Evolutionary conservation across 148 eudicot species (phyloP).

Genomic region (Selenicereus undatus): DNA sequence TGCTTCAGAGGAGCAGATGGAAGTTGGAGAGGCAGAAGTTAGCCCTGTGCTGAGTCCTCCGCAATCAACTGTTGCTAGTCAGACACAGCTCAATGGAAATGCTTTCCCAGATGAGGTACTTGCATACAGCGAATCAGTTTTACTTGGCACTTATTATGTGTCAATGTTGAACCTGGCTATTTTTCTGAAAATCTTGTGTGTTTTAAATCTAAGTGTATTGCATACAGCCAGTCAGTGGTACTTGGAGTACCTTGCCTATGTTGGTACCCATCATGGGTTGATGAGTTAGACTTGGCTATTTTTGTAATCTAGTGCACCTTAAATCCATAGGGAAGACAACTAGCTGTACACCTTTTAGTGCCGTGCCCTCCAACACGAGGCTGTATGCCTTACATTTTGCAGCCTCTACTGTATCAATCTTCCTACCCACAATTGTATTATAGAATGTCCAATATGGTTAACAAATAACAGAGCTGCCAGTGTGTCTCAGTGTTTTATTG

Average conservation of each 20-base stretch:
- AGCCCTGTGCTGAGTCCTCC: slow-evolving; percentile 47
- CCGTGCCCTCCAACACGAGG: background rate
- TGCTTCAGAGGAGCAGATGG: slow-evolving; percentile 36
- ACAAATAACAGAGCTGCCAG: background rate
- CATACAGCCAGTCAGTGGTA: background rate
- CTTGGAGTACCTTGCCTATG: background rate
- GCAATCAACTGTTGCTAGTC: slow-evolving; percentile 30
- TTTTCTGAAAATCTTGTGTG: background rate
- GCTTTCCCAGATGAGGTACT: slow-evolving; percentile 70
- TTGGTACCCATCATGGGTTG: background rate
- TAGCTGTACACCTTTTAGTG: background rate
- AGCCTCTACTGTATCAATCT: background rate
- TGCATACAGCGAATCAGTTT: background rate
- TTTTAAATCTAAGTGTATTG: background rate
- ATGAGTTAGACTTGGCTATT: background rate
- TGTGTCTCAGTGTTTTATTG: background rate
- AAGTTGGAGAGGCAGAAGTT: slow-evolving; percentile 44
- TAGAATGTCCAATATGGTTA: background rate
- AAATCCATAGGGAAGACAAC: background rate
- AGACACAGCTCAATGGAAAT: slow-evolving; percentile 35
- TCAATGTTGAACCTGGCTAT: background rate
- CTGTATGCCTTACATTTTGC: background rate
- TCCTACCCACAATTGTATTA: background rate
- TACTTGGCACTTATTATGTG: background rate
- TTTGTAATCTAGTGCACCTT: background rate